Conservation (phyloP, 495 filamentous ascomycete species). For the Penicillium pulvis region DNA sequence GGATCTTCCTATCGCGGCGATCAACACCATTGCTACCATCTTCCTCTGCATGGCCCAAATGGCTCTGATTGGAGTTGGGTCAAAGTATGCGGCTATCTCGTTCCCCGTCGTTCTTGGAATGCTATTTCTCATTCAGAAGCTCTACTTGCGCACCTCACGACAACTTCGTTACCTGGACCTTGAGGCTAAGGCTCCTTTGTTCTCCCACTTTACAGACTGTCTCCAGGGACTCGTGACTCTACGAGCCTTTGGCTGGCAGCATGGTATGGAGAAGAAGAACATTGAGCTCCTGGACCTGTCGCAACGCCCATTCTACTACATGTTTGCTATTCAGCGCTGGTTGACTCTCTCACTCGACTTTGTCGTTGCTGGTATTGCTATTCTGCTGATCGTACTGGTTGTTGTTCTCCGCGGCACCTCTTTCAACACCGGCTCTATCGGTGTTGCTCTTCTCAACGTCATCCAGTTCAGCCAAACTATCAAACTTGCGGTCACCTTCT, state of each 20-base stretch:
- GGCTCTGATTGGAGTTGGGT: slow-evolving; percentile 51
- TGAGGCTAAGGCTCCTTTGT: slow-evolving; percentile 62
- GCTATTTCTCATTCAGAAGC: slow-evolving; percentile 58
- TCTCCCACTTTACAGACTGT: slow-evolving; percentile 59
- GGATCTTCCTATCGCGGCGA: slow-evolving; percentile 50
- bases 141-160: slow-evolving; percentile 65
- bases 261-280: slow-evolving; percentile 48
- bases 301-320: slow-evolving; percentile 60
- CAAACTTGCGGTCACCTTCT: slow-evolving; percentile 54
- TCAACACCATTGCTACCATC: slow-evolving; percentile 50
- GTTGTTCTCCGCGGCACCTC: slow-evolving; percentile 42
- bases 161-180: slow-evolving; percentile 65
- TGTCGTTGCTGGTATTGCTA: slow-evolving; percentile 49
- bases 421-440: slow-evolving; percentile 52
- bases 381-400: slow-evolving; percentile 50
- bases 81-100: slow-evolving; percentile 51
- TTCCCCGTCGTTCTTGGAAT: slow-evolving; percentile 51
- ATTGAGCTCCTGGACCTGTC: slow-evolving; percentile 55
- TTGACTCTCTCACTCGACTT: slow-evolving; percentile 53
- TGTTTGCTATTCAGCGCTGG: slow-evolving; percentile 58
- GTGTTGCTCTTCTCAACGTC: slow-evolving; percentile 60
- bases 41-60: slow-evolving; percentile 53
- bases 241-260: slow-evolving; percentile 59
- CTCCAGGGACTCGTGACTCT: slow-evolving; percentile 52
- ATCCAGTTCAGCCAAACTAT: slow-evolving; percentile 56